These are phyloP conservation scores for Suillus decipiens DNA, from an alignment of 768 basidiomycete genomes.

Conservation along the genomic window DNA sequence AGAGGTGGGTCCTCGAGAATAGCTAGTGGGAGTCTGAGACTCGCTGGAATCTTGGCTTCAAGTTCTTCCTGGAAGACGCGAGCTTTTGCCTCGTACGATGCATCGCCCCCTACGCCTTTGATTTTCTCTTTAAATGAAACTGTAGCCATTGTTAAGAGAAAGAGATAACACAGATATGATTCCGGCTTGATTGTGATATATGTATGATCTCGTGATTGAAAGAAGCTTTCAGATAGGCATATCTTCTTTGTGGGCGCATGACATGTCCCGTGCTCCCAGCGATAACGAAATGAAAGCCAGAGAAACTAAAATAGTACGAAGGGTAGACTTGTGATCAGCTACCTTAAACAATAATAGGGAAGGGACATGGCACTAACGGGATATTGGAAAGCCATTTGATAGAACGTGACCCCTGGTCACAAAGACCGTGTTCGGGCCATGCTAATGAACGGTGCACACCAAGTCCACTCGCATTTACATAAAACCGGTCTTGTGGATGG, in stretches of 20 bases:
- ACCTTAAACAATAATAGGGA: too few species aligned
- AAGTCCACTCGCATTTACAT: not conserved
- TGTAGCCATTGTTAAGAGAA: conserved; percentile 2
- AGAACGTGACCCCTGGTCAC: not conserved
- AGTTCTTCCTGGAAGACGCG: conserved; percentile 23
- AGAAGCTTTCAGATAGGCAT: not conserved
- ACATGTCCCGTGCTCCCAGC: not conserved
- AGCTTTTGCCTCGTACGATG: conserved; percentile 20
- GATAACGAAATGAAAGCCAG: not conserved
- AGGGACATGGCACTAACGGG: not conserved
- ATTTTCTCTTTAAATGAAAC: conserved; percentile 25
- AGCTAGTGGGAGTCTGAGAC: conserved; percentile 18
- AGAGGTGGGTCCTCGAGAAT: conserved; percentile 27
- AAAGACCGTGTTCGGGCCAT: not conserved
- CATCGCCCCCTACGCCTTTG: conserved; percentile 25
- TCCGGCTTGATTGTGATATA: not conserved
- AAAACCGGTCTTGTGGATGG: not conserved
- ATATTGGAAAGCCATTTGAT: not conserved
- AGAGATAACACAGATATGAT: not conserved
- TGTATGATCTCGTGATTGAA: not conserved
- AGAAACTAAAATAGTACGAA: not conserved
- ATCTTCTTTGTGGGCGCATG: conserved; percentile 1
- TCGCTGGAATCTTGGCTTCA: conserved; percentile 26
- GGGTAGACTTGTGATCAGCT: not conserved
- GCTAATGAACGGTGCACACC: not conserved